phyloP scores from a whole-genome alignment of 495 filamentous ascomycete species.

The Schizothecium vesticola region DNA sequence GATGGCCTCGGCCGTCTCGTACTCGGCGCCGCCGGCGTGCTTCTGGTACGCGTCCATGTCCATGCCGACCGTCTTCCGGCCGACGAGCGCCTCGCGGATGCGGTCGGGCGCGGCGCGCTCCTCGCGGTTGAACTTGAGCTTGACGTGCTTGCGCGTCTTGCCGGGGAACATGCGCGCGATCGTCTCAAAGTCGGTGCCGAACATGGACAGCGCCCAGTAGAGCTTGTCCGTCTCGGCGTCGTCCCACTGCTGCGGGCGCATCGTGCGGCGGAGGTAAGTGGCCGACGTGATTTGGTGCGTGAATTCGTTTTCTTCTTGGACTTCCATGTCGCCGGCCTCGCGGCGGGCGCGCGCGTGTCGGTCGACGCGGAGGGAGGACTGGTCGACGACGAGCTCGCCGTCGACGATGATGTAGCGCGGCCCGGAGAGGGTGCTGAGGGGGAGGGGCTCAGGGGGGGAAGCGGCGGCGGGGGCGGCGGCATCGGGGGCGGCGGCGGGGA shows the following conservation, averaged over 20 bases:
- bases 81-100: constrained; percentile 63
- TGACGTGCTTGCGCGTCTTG: constrained; percentile 71
- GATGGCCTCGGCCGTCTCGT: constrained; percentile 54
- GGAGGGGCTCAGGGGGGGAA: background rate
- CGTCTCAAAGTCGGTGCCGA: constrained; percentile 89
- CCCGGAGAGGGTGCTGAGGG: constrained; percentile 9
- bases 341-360: constrained; percentile 62
- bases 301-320: constrained; percentile 77
- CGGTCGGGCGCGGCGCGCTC: constrained; percentile 67
- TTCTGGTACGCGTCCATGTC: constrained; percentile 63
- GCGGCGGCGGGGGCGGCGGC: background rate
- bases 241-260: constrained; percentile 64
- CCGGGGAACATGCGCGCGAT: constrained; percentile 78
- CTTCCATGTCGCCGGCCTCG: constrained; percentile 54
- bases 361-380: constrained; percentile 71
- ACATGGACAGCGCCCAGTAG: constrained; percentile 76
- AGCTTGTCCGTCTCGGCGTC: constrained; percentile 74
- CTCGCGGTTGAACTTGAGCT: constrained; percentile 89
- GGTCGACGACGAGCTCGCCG: constrained; percentile 77
- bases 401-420: constrained; percentile 58
- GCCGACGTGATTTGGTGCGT: constrained; percentile 68
- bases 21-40: constrained; percentile 54
- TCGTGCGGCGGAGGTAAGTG: constrained; percentile 65
- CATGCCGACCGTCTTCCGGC: constrained; percentile 51
- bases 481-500: background rate